Percentiles rank a stretch among this genome's conserved stretches.
Evolutionary conservation across 805 yeast genomes (phyloP).

Genomic region (Barnettozyma botsteinii): DNA sequence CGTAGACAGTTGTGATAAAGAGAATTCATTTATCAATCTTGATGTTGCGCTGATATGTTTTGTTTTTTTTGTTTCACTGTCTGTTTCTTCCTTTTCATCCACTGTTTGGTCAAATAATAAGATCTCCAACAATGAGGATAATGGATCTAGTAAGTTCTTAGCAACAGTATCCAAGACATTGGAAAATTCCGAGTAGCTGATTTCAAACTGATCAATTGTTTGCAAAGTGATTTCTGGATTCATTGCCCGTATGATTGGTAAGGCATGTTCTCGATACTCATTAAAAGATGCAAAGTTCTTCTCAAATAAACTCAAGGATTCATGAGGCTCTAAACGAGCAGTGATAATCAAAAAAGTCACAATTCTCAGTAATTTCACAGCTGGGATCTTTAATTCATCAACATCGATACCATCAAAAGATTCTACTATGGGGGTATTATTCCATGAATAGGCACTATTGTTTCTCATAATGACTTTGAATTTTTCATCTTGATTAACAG

Average conservation of each 20-base stretch:
- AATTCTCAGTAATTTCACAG: constrained; percentile 36
- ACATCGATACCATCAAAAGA: constrained; percentile 41
- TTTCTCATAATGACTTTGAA: constrained; percentile 12
- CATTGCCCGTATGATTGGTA: constrained; percentile 44
- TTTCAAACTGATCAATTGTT: constrained; percentile 16
- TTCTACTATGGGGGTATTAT: constrained; percentile 32
- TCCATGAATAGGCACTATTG: constrained; percentile 21
- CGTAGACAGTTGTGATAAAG: constrained; percentile 37
- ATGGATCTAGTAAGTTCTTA: constrained; percentile 41
- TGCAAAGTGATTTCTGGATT: constrained; percentile 30
- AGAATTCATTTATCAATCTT: constrained; percentile 35
- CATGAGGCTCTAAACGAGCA: constrained; percentile 32
- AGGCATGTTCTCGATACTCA: constrained; percentile 39
- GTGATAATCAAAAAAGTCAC: constrained; percentile 45
- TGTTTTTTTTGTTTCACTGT: background rate
- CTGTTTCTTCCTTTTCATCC: constrained; percentile 2
- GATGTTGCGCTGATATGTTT: constrained; percentile 22
- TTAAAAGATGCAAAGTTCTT: constrained; percentile 33
- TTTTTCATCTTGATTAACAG: constrained; percentile 6
- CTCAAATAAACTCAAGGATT: constrained; percentile 27
- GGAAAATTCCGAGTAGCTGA: constrained; percentile 31
- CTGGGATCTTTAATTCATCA: constrained; percentile 32
- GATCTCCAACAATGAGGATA: constrained; percentile 39
- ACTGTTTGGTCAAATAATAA: constrained; percentile 28
- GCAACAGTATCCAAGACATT: constrained; percentile 28